A percentile compares a stretch with the other conserved stretches of the same genome.
Conservation (phyloP, 768 basidiomycete species). For the Hysterangium stoloniferum region DNA sequence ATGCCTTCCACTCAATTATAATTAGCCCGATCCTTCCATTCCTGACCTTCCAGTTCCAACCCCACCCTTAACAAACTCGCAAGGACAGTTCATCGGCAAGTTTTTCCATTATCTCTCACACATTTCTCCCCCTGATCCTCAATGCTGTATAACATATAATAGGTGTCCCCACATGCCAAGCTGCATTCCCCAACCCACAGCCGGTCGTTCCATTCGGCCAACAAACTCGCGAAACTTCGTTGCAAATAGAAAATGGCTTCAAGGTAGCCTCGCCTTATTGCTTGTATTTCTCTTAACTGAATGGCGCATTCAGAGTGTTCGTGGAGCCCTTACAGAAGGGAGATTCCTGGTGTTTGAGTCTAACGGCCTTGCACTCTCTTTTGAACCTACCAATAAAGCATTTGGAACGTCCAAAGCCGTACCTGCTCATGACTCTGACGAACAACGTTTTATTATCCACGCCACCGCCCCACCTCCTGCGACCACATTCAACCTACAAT, state of each 20-base stretch:
- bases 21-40: constrained; percentile 8
- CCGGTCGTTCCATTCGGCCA: constrained; percentile 10
- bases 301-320: constrained; percentile 4
- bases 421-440: background rate
- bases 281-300: background rate
- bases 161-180: constrained; percentile 3
- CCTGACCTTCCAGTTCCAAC: constrained; percentile 7
- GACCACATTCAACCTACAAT: constrained; percentile 9
- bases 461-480: constrained; percentile 6
- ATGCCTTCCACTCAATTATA: background rate
- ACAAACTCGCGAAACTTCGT: constrained; percentile 10
- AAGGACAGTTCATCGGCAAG: constrained; percentile 9
- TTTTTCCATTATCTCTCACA: constrained; percentile 7
- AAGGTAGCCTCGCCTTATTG: constrained; percentile 2
- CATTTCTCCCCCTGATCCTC: constrained; percentile 9
- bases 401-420: background rate
- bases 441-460: constrained; percentile 9
- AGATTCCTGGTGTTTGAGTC: constrained; percentile 14
- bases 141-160: constrained; percentile 6
- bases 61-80: constrained; percentile 1
- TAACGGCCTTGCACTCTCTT: constrained; percentile 8
- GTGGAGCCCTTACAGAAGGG: constrained; percentile 15
- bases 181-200: constrained; percentile 7
- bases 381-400: background rate
- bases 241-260: constrained; percentile 13